Base-by-base conservation (phyloP, 805 yeast genomes). In the Candida cerambycidarum region DNA sequence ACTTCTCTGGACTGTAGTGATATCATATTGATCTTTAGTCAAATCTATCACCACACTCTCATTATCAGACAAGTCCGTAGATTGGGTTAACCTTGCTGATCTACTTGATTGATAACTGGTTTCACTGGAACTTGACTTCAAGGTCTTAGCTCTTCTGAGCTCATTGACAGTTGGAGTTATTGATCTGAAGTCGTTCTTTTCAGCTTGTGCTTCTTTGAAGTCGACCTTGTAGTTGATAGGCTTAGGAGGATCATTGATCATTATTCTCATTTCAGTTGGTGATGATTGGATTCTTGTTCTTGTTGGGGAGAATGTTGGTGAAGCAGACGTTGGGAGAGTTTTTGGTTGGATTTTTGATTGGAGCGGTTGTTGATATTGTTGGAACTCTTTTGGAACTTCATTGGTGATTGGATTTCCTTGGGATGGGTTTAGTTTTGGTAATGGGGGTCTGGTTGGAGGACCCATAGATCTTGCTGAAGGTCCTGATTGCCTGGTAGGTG, bases 1-100 rank as follows among this genome's bases (percentile, higher is more conserved):
- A 11, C 58, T 53, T 33, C 76, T 52, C 45, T 62, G 60, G 5
- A 71, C 52, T 51, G 62, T 56, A 48, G 66, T 65, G 9, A 69
- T 55, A 38, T 69, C 68, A 44, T 67, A 71, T 25, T 55, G 58
- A 7, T 67, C 75, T 41, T 66, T 58, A 1, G 75, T 71, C 40
- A 71, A 55, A 46, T 71, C 76, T 32, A 71, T 69, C 4, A 64
- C 54, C 2, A 71, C 68, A 46, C 73, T 69, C 33, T 60, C 68
- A 8, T 55, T 53, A 29, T 69, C 76, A 6, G 69, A 56, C 1
- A 55, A 43, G 5, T 58, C 59, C 2, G 68, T 61, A 3, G 58
- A 57, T 13, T 56, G 52, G 3, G 61, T 55, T 6, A 56, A 46
- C 27, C 53, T 52, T 9, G 43, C 45, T 14, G 52, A 42, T 19